Evolutionary conservation across 768 basidiomycete genomes (phyloP).

Genomic region (Pilatotrama ljubarskyi): DNA sequence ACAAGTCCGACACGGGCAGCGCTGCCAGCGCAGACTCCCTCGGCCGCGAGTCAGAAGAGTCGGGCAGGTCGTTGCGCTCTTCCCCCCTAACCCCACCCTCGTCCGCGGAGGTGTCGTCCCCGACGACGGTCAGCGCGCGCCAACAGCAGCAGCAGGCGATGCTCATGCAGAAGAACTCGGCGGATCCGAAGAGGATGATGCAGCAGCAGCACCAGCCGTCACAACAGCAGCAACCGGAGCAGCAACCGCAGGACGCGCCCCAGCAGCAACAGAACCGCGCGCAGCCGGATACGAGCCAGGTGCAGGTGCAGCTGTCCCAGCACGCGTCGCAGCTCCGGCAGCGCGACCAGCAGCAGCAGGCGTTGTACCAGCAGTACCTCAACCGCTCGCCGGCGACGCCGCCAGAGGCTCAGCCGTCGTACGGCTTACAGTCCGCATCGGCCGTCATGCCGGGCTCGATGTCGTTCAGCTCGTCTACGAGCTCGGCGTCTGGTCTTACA

Average conservation of each 20-base stretch:
- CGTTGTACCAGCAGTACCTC: conserved; percentile 87
- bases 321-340: conserved; percentile 73
- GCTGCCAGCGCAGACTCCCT: conserved; percentile 46
- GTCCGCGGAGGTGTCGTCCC: conserved; percentile 41
- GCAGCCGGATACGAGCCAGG: conserved; percentile 29
- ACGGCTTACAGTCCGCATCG: conserved; percentile 75
- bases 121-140: conserved; percentile 52
- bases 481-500: conserved; percentile 42
- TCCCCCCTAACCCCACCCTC: conserved; percentile 24
- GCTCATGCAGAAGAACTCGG: conserved; percentile 48
- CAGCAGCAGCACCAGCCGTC: conserved; percentile 15
- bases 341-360: conserved; percentile 86
- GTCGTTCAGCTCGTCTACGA: conserved; percentile 42
- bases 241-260: neutral
- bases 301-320: conserved; percentile 52
- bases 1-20: conserved; percentile 53
- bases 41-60: conserved; percentile 60
- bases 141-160: conserved; percentile 56
- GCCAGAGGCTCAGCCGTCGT: conserved; percentile 71
- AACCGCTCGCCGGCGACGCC: conserved; percentile 80
- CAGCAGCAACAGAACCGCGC: conserved; percentile 19
- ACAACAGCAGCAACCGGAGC: conserved; percentile 26
- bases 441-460: conserved; percentile 56
- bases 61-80: conserved; percentile 45
- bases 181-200: conserved; percentile 6